These are phyloP conservation scores for Didymella segeticola DNA, from an alignment of 2,329 filamentous ascomycete species.

Conservation along the genomic window DNA sequence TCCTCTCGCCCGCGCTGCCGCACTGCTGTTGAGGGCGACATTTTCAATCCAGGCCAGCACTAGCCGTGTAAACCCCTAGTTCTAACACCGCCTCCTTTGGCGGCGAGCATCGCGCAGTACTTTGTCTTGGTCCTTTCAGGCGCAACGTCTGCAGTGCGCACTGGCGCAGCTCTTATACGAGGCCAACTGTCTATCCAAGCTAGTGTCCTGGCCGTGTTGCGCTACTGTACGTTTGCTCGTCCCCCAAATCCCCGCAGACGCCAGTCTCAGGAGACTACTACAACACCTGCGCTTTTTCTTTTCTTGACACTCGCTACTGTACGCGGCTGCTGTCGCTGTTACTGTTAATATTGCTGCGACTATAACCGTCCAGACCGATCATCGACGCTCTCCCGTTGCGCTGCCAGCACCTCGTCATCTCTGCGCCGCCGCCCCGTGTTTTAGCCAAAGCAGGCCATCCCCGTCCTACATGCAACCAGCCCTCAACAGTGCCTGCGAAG, in stretches of 20 bases:
- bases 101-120: conserved; percentile 12
- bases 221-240: conserved; percentile 13
- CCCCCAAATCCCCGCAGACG: conserved; percentile 13
- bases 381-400: conserved; percentile 3
- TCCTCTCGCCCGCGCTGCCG: neutral
- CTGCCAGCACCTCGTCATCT: conserved; percentile 12
- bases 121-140: conserved; percentile 3
- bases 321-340: neutral
- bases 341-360: neutral
- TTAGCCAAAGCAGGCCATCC: conserved; percentile 15
- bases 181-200: conserved; percentile 5
- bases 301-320: conserved; percentile 19
- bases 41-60: neutral
- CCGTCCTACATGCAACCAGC: conserved; percentile 9
- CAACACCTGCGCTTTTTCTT: conserved; percentile 3
- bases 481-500: conserved; percentile 5
- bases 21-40: neutral
- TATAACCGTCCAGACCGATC: neutral
- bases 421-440: conserved; percentile 18
- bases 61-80: neutral
- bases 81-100: conserved; percentile 14
- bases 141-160: conserved; percentile 15
- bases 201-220: conserved; percentile 15
- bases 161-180: conserved; percentile 16
- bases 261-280: conserved; percentile 8